Evolutionary conservation across 73 alveolate genomes (phyloP), one percentile per base, ranked within the genome.

Genomic region (Uronychia setigera): DNA sequence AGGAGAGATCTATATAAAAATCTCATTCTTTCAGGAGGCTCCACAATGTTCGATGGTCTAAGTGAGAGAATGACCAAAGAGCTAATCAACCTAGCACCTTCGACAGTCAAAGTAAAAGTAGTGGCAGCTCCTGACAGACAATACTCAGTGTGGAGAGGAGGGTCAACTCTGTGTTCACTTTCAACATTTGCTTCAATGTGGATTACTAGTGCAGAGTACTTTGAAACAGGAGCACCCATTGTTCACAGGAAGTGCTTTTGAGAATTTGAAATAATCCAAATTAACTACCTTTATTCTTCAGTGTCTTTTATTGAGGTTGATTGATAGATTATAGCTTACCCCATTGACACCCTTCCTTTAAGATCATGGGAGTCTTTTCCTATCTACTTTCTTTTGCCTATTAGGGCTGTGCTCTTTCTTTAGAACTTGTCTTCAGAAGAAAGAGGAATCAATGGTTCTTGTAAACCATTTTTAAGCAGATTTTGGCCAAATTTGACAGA

Each of bases 121-220:
- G 76, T 77, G 32, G 98, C 96, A 25, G 87, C 88, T 14, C 98
- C 97, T 26, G 97, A 94, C 87, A 82, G 98, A 35, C 85, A 95
- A 81, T 93, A 91, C 85, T 32, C 82, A 25, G 90, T 89, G 31
- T 95, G 98, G 99, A 94, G 82, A 19, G 99, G 99, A 1, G 99
- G 98, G 26, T 85, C 97, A 32, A 94, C 85, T 26, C 84, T 95
- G 30, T 84, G 96, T 11, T 76, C 97, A 1, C 78, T 94, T 31
- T 60, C 87, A 33, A 92, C 92, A 78, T 94, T 94, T 85, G 83
- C 35, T 30, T 88, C 87, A 0, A 97, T 95, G 97, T 98, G 99
- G 99, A 95, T 98, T 57, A 95, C 99, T 31, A 98, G 95, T 85
- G 95, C 93, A 25, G 99, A 98, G 87, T 98, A 96, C 89, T 99